A percentile compares a stretch with the other conserved stretches of the same genome.
Conservation (phyloP, 2,329 filamentous ascomycete species). For the Fusarium nelsonii region DNA sequence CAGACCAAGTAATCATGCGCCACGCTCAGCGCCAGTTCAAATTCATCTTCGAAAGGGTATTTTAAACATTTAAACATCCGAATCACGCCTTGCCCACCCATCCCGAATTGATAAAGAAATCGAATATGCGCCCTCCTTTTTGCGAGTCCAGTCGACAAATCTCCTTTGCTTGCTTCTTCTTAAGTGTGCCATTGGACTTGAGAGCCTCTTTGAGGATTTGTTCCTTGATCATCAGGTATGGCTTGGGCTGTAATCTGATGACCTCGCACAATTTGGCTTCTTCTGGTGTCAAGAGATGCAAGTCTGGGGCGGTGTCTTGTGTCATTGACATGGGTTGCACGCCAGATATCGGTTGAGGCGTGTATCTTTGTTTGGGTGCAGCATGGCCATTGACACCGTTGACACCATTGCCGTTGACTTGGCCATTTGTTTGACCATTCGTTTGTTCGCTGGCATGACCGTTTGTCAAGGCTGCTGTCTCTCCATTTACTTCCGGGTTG, state of each 20-base stretch:
- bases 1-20: constrained; percentile 2
- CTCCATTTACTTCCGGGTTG: constrained; percentile 58
- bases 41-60: constrained; percentile 44
- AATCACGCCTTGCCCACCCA: constrained; percentile 86
- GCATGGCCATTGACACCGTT: constrained; percentile 55
- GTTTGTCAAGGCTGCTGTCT: constrained; percentile 66
- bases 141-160: constrained; percentile 85
- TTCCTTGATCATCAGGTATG: constrained; percentile 95
- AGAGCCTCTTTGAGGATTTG: constrained; percentile 90
- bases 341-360: constrained; percentile 69
- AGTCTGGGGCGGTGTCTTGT: constrained; percentile 81
- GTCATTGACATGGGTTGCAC: constrained; percentile 75
- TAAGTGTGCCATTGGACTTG: constrained; percentile 86
- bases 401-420: constrained; percentile 61
- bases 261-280: constrained; percentile 89
- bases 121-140: constrained; percentile 88
- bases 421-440: constrained; percentile 61
- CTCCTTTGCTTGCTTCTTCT: constrained; percentile 93
- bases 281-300: constrained; percentile 86
- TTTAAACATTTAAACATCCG: constrained; percentile 35
- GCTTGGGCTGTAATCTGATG: constrained; percentile 89
- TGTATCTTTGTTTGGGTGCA: constrained; percentile 62
- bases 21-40: constrained; percentile 35
- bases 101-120: constrained; percentile 92
- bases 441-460: constrained; percentile 62